Evolutionary conservation across 2,329 filamentous ascomycete species (phyloP).

Genomic region (Penicillium sp.): DNA sequence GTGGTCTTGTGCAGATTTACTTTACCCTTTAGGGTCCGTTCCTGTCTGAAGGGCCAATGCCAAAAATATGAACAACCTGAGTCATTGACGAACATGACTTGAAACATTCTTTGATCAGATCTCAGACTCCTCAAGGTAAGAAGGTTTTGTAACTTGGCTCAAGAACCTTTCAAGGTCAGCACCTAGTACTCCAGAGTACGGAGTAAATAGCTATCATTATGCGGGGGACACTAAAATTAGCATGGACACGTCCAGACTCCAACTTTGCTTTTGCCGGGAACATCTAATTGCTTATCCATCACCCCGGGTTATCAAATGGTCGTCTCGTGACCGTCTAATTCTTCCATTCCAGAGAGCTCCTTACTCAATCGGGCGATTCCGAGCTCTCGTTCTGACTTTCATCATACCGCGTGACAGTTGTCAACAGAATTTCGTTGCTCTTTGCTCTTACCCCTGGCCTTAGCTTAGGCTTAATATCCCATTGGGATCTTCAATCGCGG

Average conservation of each 20-base stretch:
- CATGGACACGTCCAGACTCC: not conserved
- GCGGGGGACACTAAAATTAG: not conserved
- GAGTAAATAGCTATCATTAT: not conserved
- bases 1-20: constrained; percentile 5
- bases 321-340: constrained; percentile 7
- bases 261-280: not conserved
- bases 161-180: too few relatives aligned
- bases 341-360: constrained; percentile 10
- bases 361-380: constrained; percentile 12
- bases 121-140: not conserved
- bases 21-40: not conserved
- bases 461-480: not conserved
- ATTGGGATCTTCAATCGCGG: not conserved
- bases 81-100: constrained; percentile 2
- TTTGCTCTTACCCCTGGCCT: not conserved
- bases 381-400: constrained; percentile 4
- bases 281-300: too few relatives aligned
- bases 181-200: not conserved
- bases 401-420: not conserved
- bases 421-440: not conserved
- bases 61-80: not conserved
- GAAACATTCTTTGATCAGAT: not conserved
- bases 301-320: too few relatives aligned
- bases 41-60: not conserved
- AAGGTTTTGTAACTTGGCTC: too few relatives aligned